A percentile compares a stretch with the other conserved stretches of the same genome.
Evolutionary conservation across 345 rosid species (phyloP).

Genomic region (Tarenaya hassleriana): DNA sequence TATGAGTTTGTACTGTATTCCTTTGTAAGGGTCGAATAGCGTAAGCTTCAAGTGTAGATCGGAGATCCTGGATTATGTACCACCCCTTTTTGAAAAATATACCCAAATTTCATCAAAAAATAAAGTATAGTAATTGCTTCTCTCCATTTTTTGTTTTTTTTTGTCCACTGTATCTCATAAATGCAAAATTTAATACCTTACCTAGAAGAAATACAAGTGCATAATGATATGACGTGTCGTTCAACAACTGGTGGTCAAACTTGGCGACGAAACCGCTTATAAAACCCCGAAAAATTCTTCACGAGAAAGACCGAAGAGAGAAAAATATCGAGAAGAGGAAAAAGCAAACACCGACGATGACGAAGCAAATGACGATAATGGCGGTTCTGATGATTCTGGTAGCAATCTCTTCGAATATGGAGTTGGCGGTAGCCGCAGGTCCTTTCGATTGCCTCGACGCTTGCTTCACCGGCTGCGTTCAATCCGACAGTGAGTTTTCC

Average conservation of each 20-base stretch:
- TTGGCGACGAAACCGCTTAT: conserved; percentile 28
- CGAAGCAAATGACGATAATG: conserved; percentile 24
- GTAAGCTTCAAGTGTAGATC: too few species aligned
- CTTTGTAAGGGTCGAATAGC: too few species aligned
- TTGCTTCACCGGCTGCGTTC: conserved; percentile 48
- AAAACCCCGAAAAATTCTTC: conserved; percentile 13
- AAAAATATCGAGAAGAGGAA: neutral
- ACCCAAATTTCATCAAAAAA: too few species aligned
- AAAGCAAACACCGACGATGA: conserved; percentile 10
- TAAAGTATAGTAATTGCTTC: too few species aligned
- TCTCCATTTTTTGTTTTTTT: too few species aligned
- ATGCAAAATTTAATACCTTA: too few species aligned
- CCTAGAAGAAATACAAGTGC: too few species aligned
- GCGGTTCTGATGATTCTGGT: conserved; percentile 22
- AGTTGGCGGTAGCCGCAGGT: conserved; percentile 27
- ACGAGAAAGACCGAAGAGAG: conserved; percentile 7
- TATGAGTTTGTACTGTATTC: too few species aligned
- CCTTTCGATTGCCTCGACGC: conserved; percentile 45
- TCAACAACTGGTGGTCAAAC: conserved; percentile 23
- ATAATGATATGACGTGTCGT: conserved; percentile 23
- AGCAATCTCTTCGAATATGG: conserved; percentile 22
- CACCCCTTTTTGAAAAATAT: too few species aligned
- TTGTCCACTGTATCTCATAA: too few species aligned
- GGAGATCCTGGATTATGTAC: too few species aligned
- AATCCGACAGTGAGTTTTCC: conserved; percentile 29